A percentile compares a stretch with the other conserved stretches of the same genome.
Conservation (phyloP, 805 yeast genomes). For the Spathaspora sp. region DNA sequence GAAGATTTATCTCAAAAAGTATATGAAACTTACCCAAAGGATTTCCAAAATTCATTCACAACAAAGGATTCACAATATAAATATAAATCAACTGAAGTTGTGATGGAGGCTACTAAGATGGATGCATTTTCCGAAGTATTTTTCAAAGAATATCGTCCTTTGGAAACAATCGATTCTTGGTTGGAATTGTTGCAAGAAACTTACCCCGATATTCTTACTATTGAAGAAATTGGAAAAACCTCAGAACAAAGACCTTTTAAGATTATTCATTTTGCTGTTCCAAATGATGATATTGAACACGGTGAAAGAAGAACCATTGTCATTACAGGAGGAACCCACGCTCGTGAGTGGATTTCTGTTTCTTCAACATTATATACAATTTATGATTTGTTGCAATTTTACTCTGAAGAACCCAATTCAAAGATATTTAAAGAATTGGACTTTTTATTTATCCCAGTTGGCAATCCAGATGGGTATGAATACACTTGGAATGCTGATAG, state of each 20-base stretch:
- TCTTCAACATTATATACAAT: slow-evolving; percentile 60
- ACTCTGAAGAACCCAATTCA: slow-evolving; percentile 29
- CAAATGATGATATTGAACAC: slow-evolving; percentile 37
- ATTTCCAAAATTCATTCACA: not conserved
- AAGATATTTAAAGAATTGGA: slow-evolving; percentile 52
- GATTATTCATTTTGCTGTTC: slow-evolving; percentile 57
- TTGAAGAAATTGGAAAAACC: slow-evolving; percentile 72
- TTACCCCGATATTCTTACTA: slow-evolving; percentile 58
- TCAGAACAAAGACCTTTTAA: slow-evolving; percentile 69
- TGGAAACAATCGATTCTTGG: slow-evolving; percentile 72
- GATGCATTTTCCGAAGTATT: slow-evolving; percentile 46
- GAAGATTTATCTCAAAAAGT: slow-evolving; percentile 56
- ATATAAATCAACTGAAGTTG: slow-evolving; percentile 12
- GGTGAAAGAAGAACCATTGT: slow-evolving; percentile 58
- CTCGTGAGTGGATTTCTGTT: slow-evolving; percentile 85
- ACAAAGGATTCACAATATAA: slow-evolving; percentile 7
- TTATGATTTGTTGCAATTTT: slow-evolving; percentile 33
- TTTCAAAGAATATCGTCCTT: slow-evolving; percentile 65
- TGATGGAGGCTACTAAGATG: slow-evolving; percentile 11
- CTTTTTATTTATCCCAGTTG: slow-evolving; percentile 74
- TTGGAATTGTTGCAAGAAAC: slow-evolving; percentile 55
- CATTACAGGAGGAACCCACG: slow-evolving; percentile 82
- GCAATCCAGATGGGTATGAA: slow-evolving; percentile 89
- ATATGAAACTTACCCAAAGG: slow-evolving; percentile 50
- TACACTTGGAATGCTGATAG: slow-evolving; percentile 79